Percentiles rank a stretch among this genome's conserved stretches.
Evolutionary conservation across 1,139 yeast genomes (phyloP).

Genomic region (Nadsonia commutata): DNA sequence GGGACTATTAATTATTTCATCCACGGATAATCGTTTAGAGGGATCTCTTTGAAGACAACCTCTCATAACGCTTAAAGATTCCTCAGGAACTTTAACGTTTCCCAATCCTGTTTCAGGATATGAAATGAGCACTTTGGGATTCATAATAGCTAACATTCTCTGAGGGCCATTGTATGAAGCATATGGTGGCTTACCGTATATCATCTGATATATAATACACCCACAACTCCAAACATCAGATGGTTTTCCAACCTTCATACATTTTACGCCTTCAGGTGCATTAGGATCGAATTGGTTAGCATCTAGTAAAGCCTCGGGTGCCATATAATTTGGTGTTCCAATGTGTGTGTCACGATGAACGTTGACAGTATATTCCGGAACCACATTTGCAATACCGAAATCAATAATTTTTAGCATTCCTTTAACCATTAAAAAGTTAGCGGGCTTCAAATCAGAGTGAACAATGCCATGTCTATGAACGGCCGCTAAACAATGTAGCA

Average conservation of each 20-base stretch:
- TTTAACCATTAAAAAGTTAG: conserved; percentile 76
- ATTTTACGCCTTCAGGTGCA: conserved; percentile 15
- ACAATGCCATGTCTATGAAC: conserved; percentile 84
- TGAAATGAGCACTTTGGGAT: conserved; percentile 64
- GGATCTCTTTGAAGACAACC: conserved; percentile 68
- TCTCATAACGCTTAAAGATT: conserved; percentile 58
- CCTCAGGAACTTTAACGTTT: conserved; percentile 47
- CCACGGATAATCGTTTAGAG: conserved; percentile 47
- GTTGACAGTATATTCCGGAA: conserved; percentile 84
- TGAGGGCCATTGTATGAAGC: conserved; percentile 69
- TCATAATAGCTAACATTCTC: conserved; percentile 71
- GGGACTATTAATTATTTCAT: conserved; percentile 41
- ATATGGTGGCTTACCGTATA: conserved; percentile 87
- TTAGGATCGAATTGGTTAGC: conserved; percentile 26
- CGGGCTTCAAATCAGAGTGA: conserved; percentile 92
- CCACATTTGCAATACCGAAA: conserved; percentile 91
- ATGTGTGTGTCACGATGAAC: conserved; percentile 82
- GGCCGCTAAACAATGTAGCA: conserved; percentile 70
- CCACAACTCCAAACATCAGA: conserved; percentile 99
- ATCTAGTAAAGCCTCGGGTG: conserved; percentile 84
- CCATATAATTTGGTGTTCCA: conserved; percentile 97
- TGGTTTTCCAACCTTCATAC: conserved; percentile 78
- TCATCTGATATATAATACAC: conserved; percentile 88
- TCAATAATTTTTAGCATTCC: conserved; percentile 82
- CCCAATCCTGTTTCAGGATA: conserved; percentile 52